Conservation (phyloP, 345 rosid genomes). For the Citrus sinensis region DNA sequence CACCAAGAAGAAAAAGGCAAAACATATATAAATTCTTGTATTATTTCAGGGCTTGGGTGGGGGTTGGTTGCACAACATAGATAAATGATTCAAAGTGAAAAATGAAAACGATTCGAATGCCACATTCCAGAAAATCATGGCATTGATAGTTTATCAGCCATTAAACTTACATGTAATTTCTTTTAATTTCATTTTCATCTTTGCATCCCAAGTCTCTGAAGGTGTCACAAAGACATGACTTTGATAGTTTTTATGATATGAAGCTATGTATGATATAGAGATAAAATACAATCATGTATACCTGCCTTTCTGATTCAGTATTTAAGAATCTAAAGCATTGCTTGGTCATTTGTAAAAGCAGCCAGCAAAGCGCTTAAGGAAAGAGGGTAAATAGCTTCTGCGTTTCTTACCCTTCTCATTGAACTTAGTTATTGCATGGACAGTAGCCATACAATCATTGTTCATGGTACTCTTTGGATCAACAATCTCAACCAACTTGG, state of each 20-base stretch:
- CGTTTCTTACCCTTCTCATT: constrained; percentile 16
- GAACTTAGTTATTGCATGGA: background rate
- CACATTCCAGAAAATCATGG: background rate
- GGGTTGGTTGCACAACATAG: background rate
- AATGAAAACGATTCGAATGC: background rate
- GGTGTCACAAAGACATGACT: background rate
- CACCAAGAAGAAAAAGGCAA: background rate
- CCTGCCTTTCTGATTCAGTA: background rate
- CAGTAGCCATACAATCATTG: background rate
- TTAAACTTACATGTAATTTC: background rate
- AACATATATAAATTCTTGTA: background rate
- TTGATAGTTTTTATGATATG: background rate
- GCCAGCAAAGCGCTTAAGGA: constrained; percentile 14
- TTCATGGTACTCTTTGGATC: background rate
- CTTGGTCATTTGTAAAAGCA: constrained; percentile 9
- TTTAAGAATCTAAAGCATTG: background rate
- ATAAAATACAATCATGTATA: background rate
- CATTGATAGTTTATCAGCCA: background rate
- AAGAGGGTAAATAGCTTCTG: background rate
- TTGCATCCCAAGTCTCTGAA: background rate
- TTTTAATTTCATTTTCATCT: background rate
- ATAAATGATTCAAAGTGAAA: background rate
- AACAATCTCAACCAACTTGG: constrained; percentile 4
- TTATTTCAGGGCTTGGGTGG: background rate
- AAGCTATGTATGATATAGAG: background rate